Evolutionary conservation across 306 rosid genomes (phyloP), one percentile per base, ranked within the genome.

Genomic region (Quercus dentata): DNA sequence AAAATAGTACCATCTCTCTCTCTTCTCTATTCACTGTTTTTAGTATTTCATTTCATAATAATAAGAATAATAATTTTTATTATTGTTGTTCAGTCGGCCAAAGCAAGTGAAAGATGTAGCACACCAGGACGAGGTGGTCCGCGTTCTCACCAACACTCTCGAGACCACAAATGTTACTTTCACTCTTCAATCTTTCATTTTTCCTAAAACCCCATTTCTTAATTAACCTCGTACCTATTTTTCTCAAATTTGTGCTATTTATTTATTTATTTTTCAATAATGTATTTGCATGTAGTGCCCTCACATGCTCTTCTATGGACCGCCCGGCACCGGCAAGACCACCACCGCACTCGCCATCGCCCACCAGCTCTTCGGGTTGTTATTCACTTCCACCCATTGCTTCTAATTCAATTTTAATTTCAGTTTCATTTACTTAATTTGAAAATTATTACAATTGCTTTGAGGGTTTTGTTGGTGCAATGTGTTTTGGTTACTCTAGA

Each of bases 231-330:
- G n/a, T 25, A 76, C 31, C 19, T 51, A 46, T 71, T 74, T 38
- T 18, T 9, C 67, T 74, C 3, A 1, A 20, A 58, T 1, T 70
- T 38, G 62, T 69, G 4, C 76, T 62, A 1, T 67, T 8, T 15
- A 3, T 58, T 75, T 27, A 31, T 6, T 58, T 38, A 3, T 68
- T 57, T 59, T 67, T 55, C 46, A 38, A 38, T 38, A 6, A 38
- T 38, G 11, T 38, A 7, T 41, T 18, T 71, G 59, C 55, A 31
- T n/a, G 5, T 86, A 94, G 98, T 91, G 95, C 75, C 97, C 97
- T 3, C 97, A 94, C 75, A 94, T 94, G 99, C 97, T 94, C 33
- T 94, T 94, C 82, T 94, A 94, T 20, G 97, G 99, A 20, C 99
- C 97, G 3, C 99, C 94, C 0, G 99, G 99, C 21, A 94, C 97